Evolutionary conservation across 2,329 filamentous ascomycete genomes (phyloP), one percentile per base, ranked within the genome.

Genomic region (Torrubiellomyces zombiae): DNA sequence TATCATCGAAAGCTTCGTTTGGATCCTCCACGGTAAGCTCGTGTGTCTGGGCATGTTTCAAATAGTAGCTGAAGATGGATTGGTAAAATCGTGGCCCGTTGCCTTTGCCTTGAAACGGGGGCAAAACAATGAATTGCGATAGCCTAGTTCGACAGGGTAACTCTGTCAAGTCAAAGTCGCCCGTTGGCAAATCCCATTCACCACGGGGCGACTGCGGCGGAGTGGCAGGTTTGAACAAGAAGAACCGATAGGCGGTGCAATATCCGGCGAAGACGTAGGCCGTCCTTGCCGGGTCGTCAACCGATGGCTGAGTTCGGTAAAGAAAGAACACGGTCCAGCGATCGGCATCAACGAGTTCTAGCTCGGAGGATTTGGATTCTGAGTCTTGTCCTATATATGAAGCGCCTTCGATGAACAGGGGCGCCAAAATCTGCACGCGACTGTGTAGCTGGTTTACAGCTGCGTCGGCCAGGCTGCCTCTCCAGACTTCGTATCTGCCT

Each of bases 21-120:
- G 89, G 91, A 32, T 95, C 86, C 52, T 98, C 89, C 5, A 98
- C 75, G 0, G 85, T 91, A 40, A 98, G 67, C 45, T 95, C 86
- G 27, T 71, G 61, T 6, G 83, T 76, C 31, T 75, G 72, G 0
- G 66, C 48, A 28, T 77, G 67, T 17, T 67, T 59, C 29, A 77
- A 61, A 34, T 80, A 77, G 36, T 72, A 55, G 6, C 64, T 53
- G 42, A 82, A 86, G 36, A 95, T 80, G 24, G 72, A 63, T 31
- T 72, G 70, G 58, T 95, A 98, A 19, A 98, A 68, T 20, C 70
- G 63, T 8, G 72, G 66, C 18, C 86, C 89, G 24, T 86, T 73
- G 10, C 83, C 83, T 32, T 72, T 68, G 32, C 68, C 64, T 45
- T 94, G 85, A 48, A 82, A 92, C 5, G 82, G 77, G 3, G 85